Evolutionary conservation across 192 early-diverging fungal genomes (phyloP).

Genomic region (Phycomyces blakesleeanus): DNA sequence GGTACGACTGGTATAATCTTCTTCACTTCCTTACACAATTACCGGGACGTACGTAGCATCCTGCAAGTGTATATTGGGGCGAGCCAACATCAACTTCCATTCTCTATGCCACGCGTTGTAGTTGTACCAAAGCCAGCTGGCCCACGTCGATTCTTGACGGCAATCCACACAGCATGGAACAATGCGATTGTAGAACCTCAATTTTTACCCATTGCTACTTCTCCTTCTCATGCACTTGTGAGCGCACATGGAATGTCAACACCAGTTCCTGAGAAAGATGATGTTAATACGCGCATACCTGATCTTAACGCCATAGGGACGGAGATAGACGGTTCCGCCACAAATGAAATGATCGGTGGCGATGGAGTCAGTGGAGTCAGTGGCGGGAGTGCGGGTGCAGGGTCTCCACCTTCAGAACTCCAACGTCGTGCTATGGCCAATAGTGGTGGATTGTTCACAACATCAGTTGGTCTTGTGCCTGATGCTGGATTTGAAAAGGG

Average conservation of each 20-base stretch:
- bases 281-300: no score
- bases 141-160: constrained; percentile 52
- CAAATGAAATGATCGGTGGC: no score
- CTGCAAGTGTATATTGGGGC: constrained; percentile 35
- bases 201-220: constrained; percentile 52
- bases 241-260: no score
- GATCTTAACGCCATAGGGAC: no score
- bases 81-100: constrained; percentile 1
- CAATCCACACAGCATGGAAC: constrained; percentile 53
- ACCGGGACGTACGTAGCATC: constrained; percentile 46
- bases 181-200: constrained; percentile 48
- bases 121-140: constrained; percentile 63
- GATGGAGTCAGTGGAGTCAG: no score
- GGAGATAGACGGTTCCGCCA: no score
- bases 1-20: constrained; percentile 49
- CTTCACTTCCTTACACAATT: constrained; percentile 53
- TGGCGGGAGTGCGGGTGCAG: no score
- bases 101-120: constrained; percentile 45
- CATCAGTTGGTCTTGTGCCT: background rate
- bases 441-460: background rate
- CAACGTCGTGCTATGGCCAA: background rate
- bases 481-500: constrained; percentile 4
- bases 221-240: constrained; percentile 38
- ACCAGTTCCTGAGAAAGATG: no score
- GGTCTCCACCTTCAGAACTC: no score